phyloP scores from a whole-genome alignment of 129 eudicot genomes.

The Silybum marianum region DNA sequence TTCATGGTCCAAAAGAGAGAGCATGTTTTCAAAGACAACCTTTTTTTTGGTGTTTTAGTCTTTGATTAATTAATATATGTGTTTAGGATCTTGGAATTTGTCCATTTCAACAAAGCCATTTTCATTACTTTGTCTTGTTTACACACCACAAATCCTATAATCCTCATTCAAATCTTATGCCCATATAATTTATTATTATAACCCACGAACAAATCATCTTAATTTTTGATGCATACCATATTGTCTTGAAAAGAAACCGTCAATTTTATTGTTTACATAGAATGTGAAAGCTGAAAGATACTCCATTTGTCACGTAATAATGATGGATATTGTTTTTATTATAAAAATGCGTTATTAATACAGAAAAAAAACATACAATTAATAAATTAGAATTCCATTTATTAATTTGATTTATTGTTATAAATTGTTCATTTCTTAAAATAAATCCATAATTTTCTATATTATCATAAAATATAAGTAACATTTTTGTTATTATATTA shows the following conservation, averaged over 20 bases:
- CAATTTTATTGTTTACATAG: neutral
- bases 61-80: neutral
- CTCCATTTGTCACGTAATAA: constrained; percentile 17
- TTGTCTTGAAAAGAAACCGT: constrained; percentile 5
- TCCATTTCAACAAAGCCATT: constrained; percentile 13
- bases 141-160: constrained; percentile 19
- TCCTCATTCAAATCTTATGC: neutral
- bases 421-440: neutral
- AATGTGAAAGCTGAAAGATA: neutral
- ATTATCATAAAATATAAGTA: too few relatives aligned
- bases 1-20: constrained; percentile 19
- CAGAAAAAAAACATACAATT: too few relatives aligned
- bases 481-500: neutral
- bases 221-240: neutral
- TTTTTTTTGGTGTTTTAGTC: neutral
- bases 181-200: neutral
- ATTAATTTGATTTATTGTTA: neutral
- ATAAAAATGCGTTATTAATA: too few relatives aligned
- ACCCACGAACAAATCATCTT: neutral
- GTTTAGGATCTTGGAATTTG: constrained; percentile 4
- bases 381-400: neutral
- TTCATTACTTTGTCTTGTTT: constrained; percentile 19
- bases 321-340: neutral
- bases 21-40: constrained; percentile 24
- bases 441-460: neutral